Base-by-base conservation (phyloP, 257 asterid species). In the Handroanthus guayacan region DNA sequence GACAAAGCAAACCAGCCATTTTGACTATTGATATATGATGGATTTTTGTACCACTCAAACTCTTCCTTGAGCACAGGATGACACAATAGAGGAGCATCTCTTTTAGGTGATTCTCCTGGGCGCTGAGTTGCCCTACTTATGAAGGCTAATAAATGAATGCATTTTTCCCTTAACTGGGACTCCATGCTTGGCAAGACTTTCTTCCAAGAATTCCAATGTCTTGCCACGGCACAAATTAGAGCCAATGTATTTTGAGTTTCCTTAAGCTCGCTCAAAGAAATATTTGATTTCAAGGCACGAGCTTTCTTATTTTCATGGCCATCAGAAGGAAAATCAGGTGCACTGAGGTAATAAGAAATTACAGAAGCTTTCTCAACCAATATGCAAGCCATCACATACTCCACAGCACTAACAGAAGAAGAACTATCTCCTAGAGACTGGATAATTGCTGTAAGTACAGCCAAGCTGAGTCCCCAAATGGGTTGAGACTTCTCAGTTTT, bases 1-100 rank as follows among this genome's bases (percentile, higher is more conserved):
- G 99, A 81, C 82, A 93, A 81, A 78, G 88, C 88, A 83, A 95
- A 95, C 99, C 99, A 95, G 43, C 99, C 99, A 39, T 87, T 85
- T 83, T 71, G 79, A 84, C 98, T 91, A 78, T 91, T 89, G 65
- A 93, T 77, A 81, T 82, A 87, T 6, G 99, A 81, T 16, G 91
- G 92, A 77, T 82, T 86, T 83, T 84, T 85, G 82, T 84, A 84
- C 88, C 85, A 87, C 74, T 93, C 98, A 64, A 89, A 81, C 86
- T 95, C 99, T 78, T 95, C 99, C 82, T 86, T 88, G 16, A 79
- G 77, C 55, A 80, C 75, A 6, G 98, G 98, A 81, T 84, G 85
- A 73, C 93, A 93, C 67, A 84, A 68, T 50, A 93, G 82, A 36
- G 89, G 97, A 56, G 89, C 83, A 75, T 79, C 84, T 69, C 90